Conservation (phyloP, 768 basidiomycete genomes). For the Auricularia cornea region DNA sequence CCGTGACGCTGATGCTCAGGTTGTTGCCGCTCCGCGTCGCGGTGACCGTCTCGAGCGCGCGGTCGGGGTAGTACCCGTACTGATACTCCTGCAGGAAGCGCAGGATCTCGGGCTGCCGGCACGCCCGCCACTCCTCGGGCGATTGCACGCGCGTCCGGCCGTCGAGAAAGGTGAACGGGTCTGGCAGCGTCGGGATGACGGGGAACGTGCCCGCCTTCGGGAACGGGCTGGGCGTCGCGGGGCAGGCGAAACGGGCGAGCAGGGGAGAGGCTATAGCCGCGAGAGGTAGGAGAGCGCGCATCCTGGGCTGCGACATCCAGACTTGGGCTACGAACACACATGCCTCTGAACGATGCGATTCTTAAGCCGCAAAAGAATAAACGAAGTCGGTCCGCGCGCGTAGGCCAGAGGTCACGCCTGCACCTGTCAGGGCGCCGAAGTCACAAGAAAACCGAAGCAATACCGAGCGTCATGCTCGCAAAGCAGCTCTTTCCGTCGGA, state of each 20-base stretch:
- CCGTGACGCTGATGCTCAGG: background rate
- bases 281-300: background rate
- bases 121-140: conserved; percentile 1
- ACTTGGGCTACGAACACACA: too few species aligned
- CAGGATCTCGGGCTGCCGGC: conserved; percentile 2
- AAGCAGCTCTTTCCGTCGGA: too few species aligned
- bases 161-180: background rate
- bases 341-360: too few species aligned
- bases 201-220: background rate
- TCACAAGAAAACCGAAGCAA: too few species aligned
- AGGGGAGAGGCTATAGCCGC: background rate
- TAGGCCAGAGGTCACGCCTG: too few species aligned
- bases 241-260: background rate
- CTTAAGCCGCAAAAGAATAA: too few species aligned
- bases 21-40: background rate
- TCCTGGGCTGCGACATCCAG: too few species aligned
- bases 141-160: background rate
- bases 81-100: conserved; percentile 3
- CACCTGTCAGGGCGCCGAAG: too few species aligned
- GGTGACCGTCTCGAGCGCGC: background rate
- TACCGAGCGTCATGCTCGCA: too few species aligned
- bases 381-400: too few species aligned
- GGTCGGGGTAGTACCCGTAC: conserved; percentile 5
- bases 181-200: background rate
- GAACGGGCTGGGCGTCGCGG: background rate